Percentiles rank a stretch among this genome's conserved stretches.
These are phyloP conservation scores for Cairneyella variabilis DNA, from an alignment of 495 filamentous ascomycete species.

Conservation along the genomic window DNA sequence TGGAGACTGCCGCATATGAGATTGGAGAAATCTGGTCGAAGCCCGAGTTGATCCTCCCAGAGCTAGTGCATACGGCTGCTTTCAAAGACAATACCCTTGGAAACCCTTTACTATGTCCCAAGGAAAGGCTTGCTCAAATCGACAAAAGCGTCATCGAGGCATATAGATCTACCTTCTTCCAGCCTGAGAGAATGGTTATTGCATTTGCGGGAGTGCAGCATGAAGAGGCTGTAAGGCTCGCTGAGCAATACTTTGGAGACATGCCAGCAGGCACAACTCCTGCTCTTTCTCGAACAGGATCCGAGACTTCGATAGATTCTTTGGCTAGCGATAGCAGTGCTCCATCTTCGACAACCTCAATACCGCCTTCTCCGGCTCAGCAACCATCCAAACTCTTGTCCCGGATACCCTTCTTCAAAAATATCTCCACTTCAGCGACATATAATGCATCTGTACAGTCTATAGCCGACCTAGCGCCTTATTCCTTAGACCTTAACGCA, in stretches of 20 bases:
- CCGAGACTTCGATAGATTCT: constrained; percentile 53
- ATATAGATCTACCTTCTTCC: constrained; percentile 81
- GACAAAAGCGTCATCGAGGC: constrained; percentile 67
- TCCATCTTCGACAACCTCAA: constrained; percentile 32
- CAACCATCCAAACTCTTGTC: constrained; percentile 64
- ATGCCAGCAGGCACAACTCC: constrained; percentile 59
- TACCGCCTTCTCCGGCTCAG: constrained; percentile 39
- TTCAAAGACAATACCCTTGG: constrained; percentile 95
- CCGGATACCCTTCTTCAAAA: constrained; percentile 91
- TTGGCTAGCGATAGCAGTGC: constrained; percentile 31
- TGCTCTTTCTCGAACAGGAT: constrained; percentile 51
- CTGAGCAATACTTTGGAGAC: constrained; percentile 84
- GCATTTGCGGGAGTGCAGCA: constrained; percentile 94
- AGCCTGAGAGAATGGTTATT: constrained; percentile 85
- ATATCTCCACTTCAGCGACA: constrained; percentile 69
- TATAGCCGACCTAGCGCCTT: constrained; percentile 39
- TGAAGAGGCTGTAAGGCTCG: constrained; percentile 69
- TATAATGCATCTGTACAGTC: constrained; percentile 52
- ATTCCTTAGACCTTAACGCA: constrained; percentile 51
- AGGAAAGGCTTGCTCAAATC: constrained; percentile 75
- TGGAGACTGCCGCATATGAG: constrained; percentile 90
- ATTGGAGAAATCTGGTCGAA: constrained; percentile 97
- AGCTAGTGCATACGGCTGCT: constrained; percentile 90
- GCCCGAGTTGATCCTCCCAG: constrained; percentile 92
- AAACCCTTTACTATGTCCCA: constrained; percentile 87